A percentile compares a stretch with the other conserved stretches of the same genome.
phyloP scores from a whole-genome alignment of 225 moss, liverwort and hornwort species.

The Marchantia polymorpha region DNA sequence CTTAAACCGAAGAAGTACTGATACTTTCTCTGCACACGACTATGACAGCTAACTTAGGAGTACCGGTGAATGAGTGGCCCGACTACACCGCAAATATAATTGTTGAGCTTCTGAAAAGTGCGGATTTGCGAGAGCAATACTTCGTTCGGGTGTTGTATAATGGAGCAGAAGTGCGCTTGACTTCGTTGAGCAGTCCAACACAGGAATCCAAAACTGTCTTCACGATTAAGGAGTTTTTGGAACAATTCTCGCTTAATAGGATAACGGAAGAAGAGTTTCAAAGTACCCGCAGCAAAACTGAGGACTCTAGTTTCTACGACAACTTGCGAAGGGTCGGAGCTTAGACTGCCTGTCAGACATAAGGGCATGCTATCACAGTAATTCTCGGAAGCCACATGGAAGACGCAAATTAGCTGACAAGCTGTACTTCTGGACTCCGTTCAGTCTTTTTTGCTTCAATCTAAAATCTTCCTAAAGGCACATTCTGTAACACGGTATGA shows the following conservation, averaged over 20 bases:
- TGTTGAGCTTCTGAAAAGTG: constrained; percentile 45
- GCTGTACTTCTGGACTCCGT: no score
- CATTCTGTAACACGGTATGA: no score
- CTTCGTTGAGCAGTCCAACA: constrained; percentile 32
- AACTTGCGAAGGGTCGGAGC: not conserved
- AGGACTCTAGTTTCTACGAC: not conserved
- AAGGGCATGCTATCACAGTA: no score
- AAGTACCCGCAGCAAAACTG: not conserved
- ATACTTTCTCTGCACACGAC: not conserved
- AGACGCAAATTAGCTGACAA: no score
- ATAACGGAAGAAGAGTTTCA: constrained; percentile 28
- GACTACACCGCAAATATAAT: constrained; percentile 48
- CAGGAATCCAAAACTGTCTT: constrained; percentile 39
- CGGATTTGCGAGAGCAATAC: constrained; percentile 21
- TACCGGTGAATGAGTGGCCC: constrained; percentile 54
- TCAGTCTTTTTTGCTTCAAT: no score
- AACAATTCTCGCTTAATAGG: constrained; percentile 37
- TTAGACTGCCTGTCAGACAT: no score
- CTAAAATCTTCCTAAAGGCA: no score
- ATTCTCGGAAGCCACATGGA: no score
- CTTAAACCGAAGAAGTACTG: not conserved
- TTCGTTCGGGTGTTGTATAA: constrained; percentile 47
- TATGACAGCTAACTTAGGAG: constrained; percentile 49
- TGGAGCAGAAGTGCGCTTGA: constrained; percentile 42
- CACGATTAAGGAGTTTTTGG: constrained; percentile 42